These are phyloP conservation scores for Paraurostyla sp. DNA, from an alignment of 73 alveolate genomes.

Conservation along the genomic window DNA sequence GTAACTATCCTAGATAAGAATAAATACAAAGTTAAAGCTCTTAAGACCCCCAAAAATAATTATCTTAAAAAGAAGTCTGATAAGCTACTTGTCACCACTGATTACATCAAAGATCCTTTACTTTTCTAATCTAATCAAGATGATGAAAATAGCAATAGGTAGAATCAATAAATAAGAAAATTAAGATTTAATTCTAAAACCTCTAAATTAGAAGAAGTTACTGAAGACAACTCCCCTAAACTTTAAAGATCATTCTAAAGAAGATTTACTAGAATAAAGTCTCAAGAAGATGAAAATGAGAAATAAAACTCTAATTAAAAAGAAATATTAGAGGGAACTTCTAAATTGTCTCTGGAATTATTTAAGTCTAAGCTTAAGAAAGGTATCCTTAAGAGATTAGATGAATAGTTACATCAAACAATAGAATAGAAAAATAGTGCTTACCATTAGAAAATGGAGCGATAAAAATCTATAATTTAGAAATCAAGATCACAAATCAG, in stretches of 20 bases:
- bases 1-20: background rate
- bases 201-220: background rate
- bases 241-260: no score
- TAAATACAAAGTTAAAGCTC: background rate
- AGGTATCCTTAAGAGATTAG: background rate
- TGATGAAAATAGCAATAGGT: no score
- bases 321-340: background rate
- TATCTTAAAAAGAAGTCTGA: background rate
- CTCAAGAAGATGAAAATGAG: background rate
- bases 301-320: background rate
- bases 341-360: background rate
- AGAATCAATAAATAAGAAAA: background rate
- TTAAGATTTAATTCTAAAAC: constrained; percentile 4
- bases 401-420: background rate
- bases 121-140: no score
- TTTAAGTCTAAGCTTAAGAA: background rate
- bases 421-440: no score
- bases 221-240: background rate
- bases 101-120: no score
- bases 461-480: no score
- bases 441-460: no score
- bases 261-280: no score
- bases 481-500: no score
- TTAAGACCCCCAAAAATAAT: constrained; percentile 27
- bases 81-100: background rate